Evolutionary conservation across 2,329 filamentous ascomycete genomes (phyloP), one percentile per base, ranked within the genome.

Genomic region (Sporothrix schenckii): DNA sequence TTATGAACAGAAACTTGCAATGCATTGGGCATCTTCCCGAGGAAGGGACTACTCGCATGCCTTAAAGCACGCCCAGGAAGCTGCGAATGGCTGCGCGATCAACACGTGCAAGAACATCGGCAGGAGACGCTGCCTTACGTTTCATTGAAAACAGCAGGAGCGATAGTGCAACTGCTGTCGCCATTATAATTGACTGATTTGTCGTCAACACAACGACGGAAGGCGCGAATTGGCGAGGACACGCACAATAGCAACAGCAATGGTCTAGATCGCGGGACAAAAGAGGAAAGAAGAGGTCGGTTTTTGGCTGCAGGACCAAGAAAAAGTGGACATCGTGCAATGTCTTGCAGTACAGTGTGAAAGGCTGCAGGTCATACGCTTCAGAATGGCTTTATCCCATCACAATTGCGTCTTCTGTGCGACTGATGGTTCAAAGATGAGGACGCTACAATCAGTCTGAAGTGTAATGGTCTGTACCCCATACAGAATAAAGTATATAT

Each of bases 251-350:
- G 54, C 61, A 27, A 49, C 53, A 65, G 27, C 27, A 34, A 41
- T 11, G 68, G 67, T 71, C 70, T 66, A 50, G 70, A 71, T 44
- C 63, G 41, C 21, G 63, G 34, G 69, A 68, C 65, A 13, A 65
- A 70, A 63, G 19, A 56, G 69, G 69, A 68, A 68, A 63, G 65
- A 61, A 49, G 49, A 44, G 52, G 50, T 69, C 34, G 60, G 10
- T n/a, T 13, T 63, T 68, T 69, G 58, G 47, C 54, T 69, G 68
- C 68, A 44, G 65, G 61, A 50, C 49, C 50, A 44, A 34, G 44
- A 24, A 54, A 65, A 70, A 70, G 53, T 53, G 54, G 61, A 66
- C 34, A 34, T 66, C 52, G 66, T 66, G 69, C 69, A 66, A 70
- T 66, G 60, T 11, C 68, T 21, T 58, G 50, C 50, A 66, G 50